phyloP scores from a whole-genome alignment of 2,329 filamentous ascomycete genomes.

The Sphaerulina populicola region DNA sequence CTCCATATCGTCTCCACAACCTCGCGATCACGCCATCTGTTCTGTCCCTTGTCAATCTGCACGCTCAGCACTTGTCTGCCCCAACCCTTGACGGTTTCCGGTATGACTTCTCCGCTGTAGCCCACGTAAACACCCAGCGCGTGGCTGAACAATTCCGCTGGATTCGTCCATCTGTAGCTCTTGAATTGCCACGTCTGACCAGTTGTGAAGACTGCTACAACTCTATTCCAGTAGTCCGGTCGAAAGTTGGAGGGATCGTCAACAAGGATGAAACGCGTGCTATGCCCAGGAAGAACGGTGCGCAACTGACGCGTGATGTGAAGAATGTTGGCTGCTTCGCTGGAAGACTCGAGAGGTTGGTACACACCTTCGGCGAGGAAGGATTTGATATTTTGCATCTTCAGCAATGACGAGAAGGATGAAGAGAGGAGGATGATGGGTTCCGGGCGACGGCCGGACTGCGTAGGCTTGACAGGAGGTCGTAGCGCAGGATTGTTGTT shows the following conservation, averaged over 20 bases:
- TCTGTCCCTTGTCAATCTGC: constrained; percentile 62
- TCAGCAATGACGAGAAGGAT: constrained; percentile 85
- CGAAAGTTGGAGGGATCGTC: constrained; percentile 92
- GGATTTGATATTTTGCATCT: constrained; percentile 89
- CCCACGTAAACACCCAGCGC: constrained; percentile 82
- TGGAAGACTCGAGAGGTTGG: constrained; percentile 58
- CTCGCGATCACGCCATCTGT: constrained; percentile 80
- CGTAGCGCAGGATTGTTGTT: constrained; percentile 32
- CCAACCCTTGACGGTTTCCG: constrained; percentile 72
- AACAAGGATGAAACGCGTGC: constrained; percentile 89
- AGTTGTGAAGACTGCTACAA: constrained; percentile 94
- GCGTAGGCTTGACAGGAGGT: constrained; percentile 31
- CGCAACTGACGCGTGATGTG: constrained; percentile 74
- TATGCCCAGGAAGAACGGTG: constrained; percentile 57
- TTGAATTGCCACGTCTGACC: constrained; percentile 99
- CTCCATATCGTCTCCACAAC: constrained; percentile 91
- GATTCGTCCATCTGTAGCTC: constrained; percentile 89
- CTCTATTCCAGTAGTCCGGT: constrained; percentile 91
- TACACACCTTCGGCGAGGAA: constrained; percentile 85
- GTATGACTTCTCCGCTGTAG: constrained; percentile 75
- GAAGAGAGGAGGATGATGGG: constrained; percentile 96
- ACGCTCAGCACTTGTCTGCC: constrained; percentile 73
- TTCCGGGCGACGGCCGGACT: constrained; percentile 48
- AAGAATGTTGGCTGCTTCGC: constrained; percentile 63
- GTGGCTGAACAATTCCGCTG: constrained; percentile 81